Evolutionary conservation across 495 filamentous ascomycete species (phyloP).

Genomic region (Aspergillus taichungensis): DNA sequence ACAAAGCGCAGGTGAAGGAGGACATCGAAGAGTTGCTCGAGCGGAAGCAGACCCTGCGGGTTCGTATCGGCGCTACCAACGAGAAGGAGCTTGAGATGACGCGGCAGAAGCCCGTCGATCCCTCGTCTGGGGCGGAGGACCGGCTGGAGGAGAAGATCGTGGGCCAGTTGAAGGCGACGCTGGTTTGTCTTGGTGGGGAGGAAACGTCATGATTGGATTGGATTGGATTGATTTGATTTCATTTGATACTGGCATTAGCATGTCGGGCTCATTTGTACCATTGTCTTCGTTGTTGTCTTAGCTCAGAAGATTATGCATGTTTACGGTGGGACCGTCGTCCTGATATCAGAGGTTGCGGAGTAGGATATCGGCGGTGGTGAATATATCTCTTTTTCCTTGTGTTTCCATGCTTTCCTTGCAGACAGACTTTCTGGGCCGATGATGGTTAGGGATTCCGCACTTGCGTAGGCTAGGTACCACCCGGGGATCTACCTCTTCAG

Average conservation of each 20-base stretch:
- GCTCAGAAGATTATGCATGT: no score
- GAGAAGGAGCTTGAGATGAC: constrained; percentile 60
- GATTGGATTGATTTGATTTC: constrained; percentile 1
- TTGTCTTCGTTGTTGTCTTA: not conserved
- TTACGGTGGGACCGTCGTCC: no score
- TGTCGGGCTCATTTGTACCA: not conserved
- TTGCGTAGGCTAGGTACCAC: no score
- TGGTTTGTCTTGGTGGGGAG: constrained; percentile 30
- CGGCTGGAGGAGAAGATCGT: constrained; percentile 67
- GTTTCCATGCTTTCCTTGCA: no score
- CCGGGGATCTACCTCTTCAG: no score
- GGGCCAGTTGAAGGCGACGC: constrained; percentile 44
- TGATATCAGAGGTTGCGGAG: no score
- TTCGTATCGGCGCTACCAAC: constrained; percentile 61
- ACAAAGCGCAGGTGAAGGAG: constrained; percentile 57
- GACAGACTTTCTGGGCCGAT: no score
- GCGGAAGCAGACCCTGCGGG: constrained; percentile 49
- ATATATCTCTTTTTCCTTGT: no score
- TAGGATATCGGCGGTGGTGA: no score
- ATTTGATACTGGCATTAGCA: not conserved
- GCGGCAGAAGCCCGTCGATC: constrained; percentile 37
- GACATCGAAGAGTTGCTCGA: constrained; percentile 69
- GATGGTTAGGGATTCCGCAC: no score
- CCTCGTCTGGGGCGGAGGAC: constrained; percentile 39
- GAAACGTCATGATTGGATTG: constrained; percentile 26